Conservation (phyloP, 805 yeast species). For the Myxozyma sirexii region DNA sequence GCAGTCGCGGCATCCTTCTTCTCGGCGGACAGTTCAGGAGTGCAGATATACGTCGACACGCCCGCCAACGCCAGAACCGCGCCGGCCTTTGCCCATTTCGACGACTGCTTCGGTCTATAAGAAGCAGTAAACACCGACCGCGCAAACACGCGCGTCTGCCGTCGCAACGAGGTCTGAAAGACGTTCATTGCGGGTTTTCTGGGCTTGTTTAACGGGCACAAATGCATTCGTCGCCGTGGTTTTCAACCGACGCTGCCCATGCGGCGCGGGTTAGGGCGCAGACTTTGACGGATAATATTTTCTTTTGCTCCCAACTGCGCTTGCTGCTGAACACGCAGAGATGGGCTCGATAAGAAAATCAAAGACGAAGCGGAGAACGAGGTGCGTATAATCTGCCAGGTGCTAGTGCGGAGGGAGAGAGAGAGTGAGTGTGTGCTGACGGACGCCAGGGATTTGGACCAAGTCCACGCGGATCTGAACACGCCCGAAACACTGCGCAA, state of each 20-base stretch:
- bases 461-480: constrained; percentile 72
- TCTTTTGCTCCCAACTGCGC: constrained; percentile 2
- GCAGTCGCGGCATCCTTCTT: background rate
- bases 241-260: too few species aligned
- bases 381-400: constrained; percentile 17
- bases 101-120: background rate
- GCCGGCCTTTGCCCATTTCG: too few species aligned
- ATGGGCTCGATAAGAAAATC: constrained; percentile 35
- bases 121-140: background rate
- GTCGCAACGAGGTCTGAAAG: too few species aligned
- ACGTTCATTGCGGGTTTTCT: too few species aligned
- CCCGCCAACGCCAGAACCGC: too few species aligned
- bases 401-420: background rate
- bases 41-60: background rate
- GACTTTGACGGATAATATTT: background rate
- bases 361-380: constrained; percentile 36
- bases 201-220: too few species aligned
- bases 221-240: too few species aligned
- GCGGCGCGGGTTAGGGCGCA: too few species aligned
- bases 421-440: background rate
- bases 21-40: constrained; percentile 14
- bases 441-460: constrained; percentile 72
- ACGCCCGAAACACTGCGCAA: constrained; percentile 62
- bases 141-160: too few species aligned
- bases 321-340: background rate